A percentile compares a stretch with the other conserved stretches of the same genome.
Conservation (phyloP, 176 grass and related monocot genomes). For the Avena insularis region DNA sequence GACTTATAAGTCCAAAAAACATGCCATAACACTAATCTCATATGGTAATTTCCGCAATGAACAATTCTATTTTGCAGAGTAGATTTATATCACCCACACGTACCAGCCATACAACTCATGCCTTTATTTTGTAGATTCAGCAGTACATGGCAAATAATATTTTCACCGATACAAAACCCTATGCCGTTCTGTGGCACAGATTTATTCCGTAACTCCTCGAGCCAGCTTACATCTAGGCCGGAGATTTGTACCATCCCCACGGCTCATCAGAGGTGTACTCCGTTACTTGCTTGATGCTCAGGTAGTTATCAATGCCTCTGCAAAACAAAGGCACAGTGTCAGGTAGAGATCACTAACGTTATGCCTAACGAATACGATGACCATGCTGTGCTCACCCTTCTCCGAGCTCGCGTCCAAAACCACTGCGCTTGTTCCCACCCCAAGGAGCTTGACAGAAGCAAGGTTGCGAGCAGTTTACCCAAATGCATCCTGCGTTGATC, state of each 20-base stretch:
- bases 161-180: slow-evolving; percentile 4
- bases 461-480: slow-evolving; percentile 98
- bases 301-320: slow-evolving; percentile 94
- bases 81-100: neutral
- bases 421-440: slow-evolving; percentile 97
- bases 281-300: slow-evolving; percentile 87
- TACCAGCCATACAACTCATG: neutral
- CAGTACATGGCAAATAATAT: slow-evolving; percentile 1
- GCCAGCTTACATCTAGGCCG: slow-evolving; percentile 60
- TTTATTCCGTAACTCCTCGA: neutral
- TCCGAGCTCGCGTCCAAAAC: slow-evolving; percentile 94
- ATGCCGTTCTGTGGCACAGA: neutral
- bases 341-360: neutral
- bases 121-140: slow-evolving; percentile 21
- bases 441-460: slow-evolving; percentile 98
- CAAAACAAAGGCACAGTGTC: slow-evolving; percentile 15
- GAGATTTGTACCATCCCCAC: slow-evolving; percentile 92
- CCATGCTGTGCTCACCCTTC: slow-evolving; percentile 64
- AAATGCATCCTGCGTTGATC: slow-evolving; percentile 71
- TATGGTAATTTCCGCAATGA: neutral
- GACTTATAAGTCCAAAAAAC: too few species aligned
- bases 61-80: neutral
- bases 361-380: neutral
- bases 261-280: slow-evolving; percentile 89
- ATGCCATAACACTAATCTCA: too few species aligned